Base-by-base conservation (phyloP, 176 grass and related monocot genomes). In the Carex littledalei region DNA sequence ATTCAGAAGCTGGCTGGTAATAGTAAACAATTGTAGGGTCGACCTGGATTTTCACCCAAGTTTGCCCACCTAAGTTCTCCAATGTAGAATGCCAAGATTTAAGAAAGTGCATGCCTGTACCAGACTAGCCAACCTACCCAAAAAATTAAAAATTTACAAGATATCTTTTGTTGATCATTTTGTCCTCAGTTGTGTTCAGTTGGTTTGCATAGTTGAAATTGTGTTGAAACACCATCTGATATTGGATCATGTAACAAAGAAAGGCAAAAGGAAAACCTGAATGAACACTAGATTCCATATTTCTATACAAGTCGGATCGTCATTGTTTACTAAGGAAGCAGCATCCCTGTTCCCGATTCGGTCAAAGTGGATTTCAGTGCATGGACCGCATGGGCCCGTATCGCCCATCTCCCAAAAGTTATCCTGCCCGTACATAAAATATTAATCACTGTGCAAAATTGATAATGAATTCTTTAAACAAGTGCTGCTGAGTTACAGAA, bases 241-340 rank as follows among this genome's bases (percentile, higher is more conserved):
- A 32, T 35, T 15, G 18, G 29, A 79, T 56, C 26, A 63, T 49
- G 18, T n/a, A 79, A 79, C 12, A 81, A 59, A 50, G 8, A 66
- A 17, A 4, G 11, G 32, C 31, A 82, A 62, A 62, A 87, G 47
- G 24, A 65, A 76, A 67, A 95, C 95, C 91, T 98, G 93, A 89
- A 98, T 98, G 80, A 98, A 98, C 22, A 98, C 95, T 58, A 98
- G 89, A 58, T 98, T 95, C 95, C 95, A 98, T 52, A 98, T 98
- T 69, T 98, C 95, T 60, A 98, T 95, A 58, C 95, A 98, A 21
- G 95, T 92, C 24, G 95, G 93, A 49, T 98, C 91, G 62, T 98
- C 95, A 81, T 93, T 94, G 60, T 98, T 95, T 9, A 98, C 95
- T 31, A 98, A 67, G 2, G 89, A 88, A 66, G 91, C 86, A 54